phyloP scores from a whole-genome alignment of 2,329 filamentous ascomycete species.

The Diplodia corticola region DNA sequence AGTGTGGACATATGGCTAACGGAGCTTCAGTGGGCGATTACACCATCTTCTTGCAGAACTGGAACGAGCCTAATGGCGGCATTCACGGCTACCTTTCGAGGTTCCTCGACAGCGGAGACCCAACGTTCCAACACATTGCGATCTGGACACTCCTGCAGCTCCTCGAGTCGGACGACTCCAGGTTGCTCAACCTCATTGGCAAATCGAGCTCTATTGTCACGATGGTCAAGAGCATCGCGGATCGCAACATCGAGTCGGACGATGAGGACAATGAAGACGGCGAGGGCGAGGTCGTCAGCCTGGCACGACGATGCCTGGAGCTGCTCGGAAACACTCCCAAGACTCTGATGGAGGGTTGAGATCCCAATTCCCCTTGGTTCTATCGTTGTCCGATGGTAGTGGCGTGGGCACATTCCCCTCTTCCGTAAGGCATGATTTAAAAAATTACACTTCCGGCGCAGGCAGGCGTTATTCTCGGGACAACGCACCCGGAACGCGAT shows the following conservation, averaged over 20 bases:
- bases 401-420: background rate
- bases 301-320: constrained; percentile 88
- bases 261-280: constrained; percentile 86
- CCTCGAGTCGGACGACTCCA: constrained; percentile 90
- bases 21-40: constrained; percentile 80
- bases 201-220: constrained; percentile 88
- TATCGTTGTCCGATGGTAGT: background rate
- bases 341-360: constrained; percentile 75
- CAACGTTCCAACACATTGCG: constrained; percentile 98
- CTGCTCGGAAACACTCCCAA: constrained; percentile 78
- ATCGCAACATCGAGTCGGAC: constrained; percentile 83
- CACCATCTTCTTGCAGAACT: constrained; percentile 91
- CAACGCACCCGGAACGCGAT: background rate
- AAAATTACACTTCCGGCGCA: constrained; percentile 18
- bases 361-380: background rate
- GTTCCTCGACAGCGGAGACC: constrained; percentile 90
- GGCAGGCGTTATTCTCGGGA: constrained; percentile 18
- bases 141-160: constrained; percentile 97
- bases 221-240: constrained; percentile 88
- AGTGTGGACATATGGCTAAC: constrained; percentile 26
- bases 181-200: constrained; percentile 82
- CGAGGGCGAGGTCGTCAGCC: constrained; percentile 86
- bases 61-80: constrained; percentile 87
- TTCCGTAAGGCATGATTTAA: constrained; percentile 10
- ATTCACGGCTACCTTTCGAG: constrained; percentile 93